Conservation (phyloP, 2,329 filamentous ascomycete species). For the Venturia effusa region DNA sequence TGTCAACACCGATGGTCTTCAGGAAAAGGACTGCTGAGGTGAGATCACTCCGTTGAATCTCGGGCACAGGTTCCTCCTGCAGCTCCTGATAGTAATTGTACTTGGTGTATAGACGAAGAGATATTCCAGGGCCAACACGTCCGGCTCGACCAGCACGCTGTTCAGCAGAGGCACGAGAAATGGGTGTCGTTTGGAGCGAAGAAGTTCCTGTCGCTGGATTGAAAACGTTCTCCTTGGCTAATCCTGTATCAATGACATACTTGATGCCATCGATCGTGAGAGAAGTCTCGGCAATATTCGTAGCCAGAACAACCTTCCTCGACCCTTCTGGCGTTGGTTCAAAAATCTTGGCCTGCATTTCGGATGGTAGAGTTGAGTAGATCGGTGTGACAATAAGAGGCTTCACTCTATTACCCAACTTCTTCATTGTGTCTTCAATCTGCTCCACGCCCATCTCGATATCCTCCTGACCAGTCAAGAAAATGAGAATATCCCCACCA, state of each 20-base stretch:
- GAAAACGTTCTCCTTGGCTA: slow-evolving; percentile 91
- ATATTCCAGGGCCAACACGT: slow-evolving; percentile 84
- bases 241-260: slow-evolving; percentile 91
- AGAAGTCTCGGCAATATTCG: slow-evolving; percentile 94
- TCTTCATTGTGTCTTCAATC: slow-evolving; percentile 74
- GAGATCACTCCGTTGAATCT: slow-evolving; percentile 85
- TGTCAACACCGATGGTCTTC: slow-evolving; percentile 84
- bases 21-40: slow-evolving; percentile 74
- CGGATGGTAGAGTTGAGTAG: slow-evolving; percentile 84
- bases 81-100: slow-evolving; percentile 93
- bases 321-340: slow-evolving; percentile 78
- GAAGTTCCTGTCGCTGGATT: slow-evolving; percentile 90
- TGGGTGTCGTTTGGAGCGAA: slow-evolving; percentile 79
- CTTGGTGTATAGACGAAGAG: slow-evolving; percentile 87
- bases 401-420: slow-evolving; percentile 72
- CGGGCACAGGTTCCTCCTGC: slow-evolving; percentile 81
- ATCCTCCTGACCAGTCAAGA: slow-evolving; percentile 91
- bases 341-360: slow-evolving; percentile 88
- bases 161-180: slow-evolving; percentile 83
- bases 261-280: slow-evolving; percentile 93
- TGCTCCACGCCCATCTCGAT: slow-evolving; percentile 82
- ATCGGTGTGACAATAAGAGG: slow-evolving; percentile 89
- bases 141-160: slow-evolving; percentile 89
- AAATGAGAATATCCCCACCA: slow-evolving; percentile 79
- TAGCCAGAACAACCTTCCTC: slow-evolving; percentile 85